Conservation (phyloP, 148 eudicot species). For the Cornus suecica region DNA sequence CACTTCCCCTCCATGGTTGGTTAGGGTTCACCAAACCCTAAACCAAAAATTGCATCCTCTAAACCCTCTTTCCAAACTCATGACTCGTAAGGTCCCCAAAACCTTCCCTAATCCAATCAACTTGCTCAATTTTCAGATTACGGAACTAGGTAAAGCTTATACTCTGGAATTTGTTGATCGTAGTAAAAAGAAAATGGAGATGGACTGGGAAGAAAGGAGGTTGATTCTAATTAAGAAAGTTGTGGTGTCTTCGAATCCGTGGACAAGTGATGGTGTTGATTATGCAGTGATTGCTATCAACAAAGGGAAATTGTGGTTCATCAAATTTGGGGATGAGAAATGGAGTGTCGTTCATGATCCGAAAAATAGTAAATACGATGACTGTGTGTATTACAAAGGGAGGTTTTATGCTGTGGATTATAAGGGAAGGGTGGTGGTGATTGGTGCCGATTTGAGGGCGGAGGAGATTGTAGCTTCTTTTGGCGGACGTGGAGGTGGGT, state of each 20-base stretch:
- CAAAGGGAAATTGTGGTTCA: neutral
- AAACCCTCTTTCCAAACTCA: neutral
- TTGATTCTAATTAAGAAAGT: neutral
- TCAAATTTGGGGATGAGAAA: neutral
- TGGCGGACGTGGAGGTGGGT: neutral
- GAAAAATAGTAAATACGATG: neutral
- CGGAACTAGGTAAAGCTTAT: neutral
- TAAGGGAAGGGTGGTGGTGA: neutral
- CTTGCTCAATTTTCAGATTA: neutral
- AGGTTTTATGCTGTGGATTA: slow-evolving; percentile 1
- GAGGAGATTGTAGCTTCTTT: neutral
- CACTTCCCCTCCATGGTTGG: neutral
- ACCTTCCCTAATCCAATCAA: neutral
- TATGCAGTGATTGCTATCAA: neutral
- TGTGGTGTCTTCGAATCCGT: neutral
- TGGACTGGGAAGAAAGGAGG: neutral
- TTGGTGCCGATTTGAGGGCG: neutral
- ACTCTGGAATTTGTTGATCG: neutral
- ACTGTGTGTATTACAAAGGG: neutral
- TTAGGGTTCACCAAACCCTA: neutral
- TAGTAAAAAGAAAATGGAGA: neutral
- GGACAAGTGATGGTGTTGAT: neutral
- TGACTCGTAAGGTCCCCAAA: neutral
- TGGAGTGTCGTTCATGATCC: neutral
- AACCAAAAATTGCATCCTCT: neutral